A percentile compares a stretch with the other conserved stretches of the same genome.
phyloP scores from a whole-genome alignment of 306 rosid genomes.

The Canavalia ensiformis region DNA sequence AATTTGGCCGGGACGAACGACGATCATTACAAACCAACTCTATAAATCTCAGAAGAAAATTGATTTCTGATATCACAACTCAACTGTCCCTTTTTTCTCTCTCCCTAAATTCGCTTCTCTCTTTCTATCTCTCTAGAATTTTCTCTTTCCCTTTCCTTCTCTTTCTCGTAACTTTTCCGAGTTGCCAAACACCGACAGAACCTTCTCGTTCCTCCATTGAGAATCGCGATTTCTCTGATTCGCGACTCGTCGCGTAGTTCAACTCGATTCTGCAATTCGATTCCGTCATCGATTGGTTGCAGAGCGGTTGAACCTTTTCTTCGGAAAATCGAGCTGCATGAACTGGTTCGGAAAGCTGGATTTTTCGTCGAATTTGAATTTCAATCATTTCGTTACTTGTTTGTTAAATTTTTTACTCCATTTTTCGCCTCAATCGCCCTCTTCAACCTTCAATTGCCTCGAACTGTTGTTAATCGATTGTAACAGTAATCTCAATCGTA shows the following conservation, averaged over 20 bases:
- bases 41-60: conserved; percentile 37
- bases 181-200: conserved; percentile 11
- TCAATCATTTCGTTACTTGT: conserved; percentile 77
- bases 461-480: conserved; percentile 48
- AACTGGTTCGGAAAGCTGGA: conserved; percentile 85
- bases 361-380: conserved; percentile 67
- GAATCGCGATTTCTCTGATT: not conserved
- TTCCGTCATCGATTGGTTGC: conserved; percentile 5
- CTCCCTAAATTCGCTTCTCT: not conserved
- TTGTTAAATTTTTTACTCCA: conserved; percentile 75
- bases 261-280: not conserved
- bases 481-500: conserved; percentile 33
- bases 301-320: conserved; percentile 1
- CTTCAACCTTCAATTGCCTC: conserved; percentile 50
- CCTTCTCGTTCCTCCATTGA: not conserved
- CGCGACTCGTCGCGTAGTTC: not conserved
- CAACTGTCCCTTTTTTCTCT: not conserved
- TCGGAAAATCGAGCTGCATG: conserved; percentile 66
- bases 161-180: conserved; percentile 7
- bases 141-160: not conserved
- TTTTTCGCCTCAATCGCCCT: conserved; percentile 78
- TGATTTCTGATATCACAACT: not conserved
- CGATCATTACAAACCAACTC: conserved; percentile 26
- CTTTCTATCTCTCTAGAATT: conserved; percentile 2
- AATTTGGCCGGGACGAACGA: not conserved